Evolutionary conservation across 176 grass and related monocot genomes (phyloP).

Genomic region (Luzula sylvatica): DNA sequence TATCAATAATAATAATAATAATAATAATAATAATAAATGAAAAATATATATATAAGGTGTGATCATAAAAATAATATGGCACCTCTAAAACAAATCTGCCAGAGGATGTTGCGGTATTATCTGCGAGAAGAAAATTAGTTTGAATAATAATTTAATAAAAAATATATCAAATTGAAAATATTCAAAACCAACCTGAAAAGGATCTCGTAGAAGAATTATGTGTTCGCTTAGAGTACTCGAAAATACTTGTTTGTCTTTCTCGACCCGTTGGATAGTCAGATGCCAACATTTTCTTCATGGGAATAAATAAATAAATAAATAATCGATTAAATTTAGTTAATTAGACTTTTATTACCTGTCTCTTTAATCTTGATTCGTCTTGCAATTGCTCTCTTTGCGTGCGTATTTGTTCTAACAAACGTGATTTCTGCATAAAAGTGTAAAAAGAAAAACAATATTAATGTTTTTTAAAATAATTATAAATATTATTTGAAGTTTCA

Average conservation of each 20-base stretch:
- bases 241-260: conserved; percentile 11
- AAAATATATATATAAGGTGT: conserved; percentile 5
- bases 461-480: too few species aligned
- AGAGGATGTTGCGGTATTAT: conserved; percentile 2
- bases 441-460: neutral
- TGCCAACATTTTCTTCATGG: conserved; percentile 48
- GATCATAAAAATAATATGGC: conserved; percentile 1
- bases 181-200: conserved; percentile 12
- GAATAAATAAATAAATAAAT: neutral
- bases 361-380: conserved; percentile 34
- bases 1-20: conserved; percentile 28
- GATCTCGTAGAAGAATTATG: neutral
- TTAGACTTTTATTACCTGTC: conserved; percentile 36
- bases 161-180: conserved; percentile 6
- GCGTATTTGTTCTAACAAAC: conserved; percentile 58
- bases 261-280: conserved; percentile 24
- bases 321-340: too few species aligned
- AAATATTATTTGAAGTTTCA: too few species aligned
- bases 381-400: conserved; percentile 56
- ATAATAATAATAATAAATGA: neutral
- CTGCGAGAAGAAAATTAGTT: conserved; percentile 9
- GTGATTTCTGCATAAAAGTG: conserved; percentile 42
- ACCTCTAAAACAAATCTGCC: conserved; percentile 52
- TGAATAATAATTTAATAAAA: neutral
- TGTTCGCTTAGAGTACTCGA: conserved; percentile 14